Percentiles rank a stretch among this genome's conserved stretches.
phyloP scores from a whole-genome alignment of 2,329 filamentous ascomycete species.

The Ceratocystis colombiana region DNA sequence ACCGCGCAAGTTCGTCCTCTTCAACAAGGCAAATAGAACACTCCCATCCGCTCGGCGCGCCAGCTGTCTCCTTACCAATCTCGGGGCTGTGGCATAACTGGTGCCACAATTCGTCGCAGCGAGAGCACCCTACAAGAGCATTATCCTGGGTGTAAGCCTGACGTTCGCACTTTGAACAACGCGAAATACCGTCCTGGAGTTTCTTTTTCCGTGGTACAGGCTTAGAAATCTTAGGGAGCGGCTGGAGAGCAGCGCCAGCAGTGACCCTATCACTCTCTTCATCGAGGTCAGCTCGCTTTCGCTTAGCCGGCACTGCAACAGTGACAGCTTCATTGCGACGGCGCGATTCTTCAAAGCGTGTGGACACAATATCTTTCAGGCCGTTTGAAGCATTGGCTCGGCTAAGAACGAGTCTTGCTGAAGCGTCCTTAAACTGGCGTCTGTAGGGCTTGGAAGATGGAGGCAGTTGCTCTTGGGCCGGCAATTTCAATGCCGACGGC shows the following conservation, averaged over 20 bases:
- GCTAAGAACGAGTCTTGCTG: conserved; percentile 1
- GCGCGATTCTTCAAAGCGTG: conserved; percentile 21
- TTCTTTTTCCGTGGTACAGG: conserved; percentile 22
- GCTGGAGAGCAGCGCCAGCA: conserved; percentile 12
- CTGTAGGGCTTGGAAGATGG: conserved; percentile 16
- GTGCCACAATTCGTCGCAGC: conserved; percentile 29
- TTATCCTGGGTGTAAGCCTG: conserved; percentile 27
- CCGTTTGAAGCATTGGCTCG: conserved; percentile 4
- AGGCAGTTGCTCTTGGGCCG: neutral
- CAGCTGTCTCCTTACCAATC: conserved; percentile 24
- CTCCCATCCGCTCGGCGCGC: conserved; percentile 25
- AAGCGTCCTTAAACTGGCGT: conserved; percentile 19
- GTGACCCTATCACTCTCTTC: neutral
- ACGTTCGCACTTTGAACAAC: conserved; percentile 28
- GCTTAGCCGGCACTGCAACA: conserved; percentile 20
- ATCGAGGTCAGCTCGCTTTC: conserved; percentile 16
- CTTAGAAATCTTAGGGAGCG: conserved; percentile 20
- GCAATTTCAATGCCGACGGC: conserved; percentile 11
- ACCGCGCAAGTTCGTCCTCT: conserved; percentile 26
- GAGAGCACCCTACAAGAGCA: conserved; percentile 27
- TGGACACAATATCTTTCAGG: conserved; percentile 18
- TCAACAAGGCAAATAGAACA: conserved; percentile 27
- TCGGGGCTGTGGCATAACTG: conserved; percentile 29
- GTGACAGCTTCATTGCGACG: conserved; percentile 19
- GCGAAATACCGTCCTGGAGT: conserved; percentile 18